These are phyloP conservation scores for Entomortierella chlamydospora DNA, from an alignment of 192 early-diverging fungal genomes.

Conservation along the genomic window DNA sequence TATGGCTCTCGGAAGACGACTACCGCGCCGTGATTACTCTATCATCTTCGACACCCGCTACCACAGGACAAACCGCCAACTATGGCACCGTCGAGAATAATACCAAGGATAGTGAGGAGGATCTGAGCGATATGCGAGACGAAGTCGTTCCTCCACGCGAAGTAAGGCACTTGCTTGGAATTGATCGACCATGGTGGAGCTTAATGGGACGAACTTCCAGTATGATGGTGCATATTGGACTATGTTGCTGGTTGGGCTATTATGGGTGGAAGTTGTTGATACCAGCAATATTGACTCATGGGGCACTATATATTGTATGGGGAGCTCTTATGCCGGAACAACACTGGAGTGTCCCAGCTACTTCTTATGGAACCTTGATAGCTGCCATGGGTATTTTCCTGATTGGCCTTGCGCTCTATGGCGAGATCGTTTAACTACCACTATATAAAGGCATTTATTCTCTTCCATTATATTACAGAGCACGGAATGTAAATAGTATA, in stretches of 20 bases:
- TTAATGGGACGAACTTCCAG: slow-evolving; percentile 57
- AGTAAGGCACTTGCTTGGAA: slow-evolving; percentile 39
- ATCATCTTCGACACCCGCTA: background rate
- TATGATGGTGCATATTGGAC: slow-evolving; percentile 57
- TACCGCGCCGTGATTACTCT: slow-evolving; percentile 5
- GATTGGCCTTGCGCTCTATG: slow-evolving; percentile 54
- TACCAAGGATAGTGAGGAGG: background rate
- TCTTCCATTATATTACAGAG: too few species aligned
- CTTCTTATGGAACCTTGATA: slow-evolving; percentile 52
- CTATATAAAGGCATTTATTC: background rate
- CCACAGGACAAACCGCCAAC: background rate
- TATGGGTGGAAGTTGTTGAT: slow-evolving; percentile 23
- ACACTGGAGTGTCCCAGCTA: slow-evolving; percentile 50
- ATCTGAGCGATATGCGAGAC: background rate
- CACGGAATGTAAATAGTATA: background rate
- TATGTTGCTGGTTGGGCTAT: slow-evolving; percentile 49
- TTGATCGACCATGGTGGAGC: slow-evolving; percentile 59
- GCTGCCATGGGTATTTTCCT: slow-evolving; percentile 45
- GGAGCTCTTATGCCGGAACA: slow-evolving; percentile 42
- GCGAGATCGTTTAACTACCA: slow-evolving; percentile 40
- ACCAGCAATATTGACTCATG: slow-evolving; percentile 47
- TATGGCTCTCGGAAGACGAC: slow-evolving; percentile 25
- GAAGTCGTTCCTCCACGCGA: slow-evolving; percentile 13
- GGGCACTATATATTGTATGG: slow-evolving; percentile 46
- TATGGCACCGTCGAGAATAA: background rate